Base-by-base conservation (phyloP, 306 rosid species). In the Castanea sativa region DNA sequence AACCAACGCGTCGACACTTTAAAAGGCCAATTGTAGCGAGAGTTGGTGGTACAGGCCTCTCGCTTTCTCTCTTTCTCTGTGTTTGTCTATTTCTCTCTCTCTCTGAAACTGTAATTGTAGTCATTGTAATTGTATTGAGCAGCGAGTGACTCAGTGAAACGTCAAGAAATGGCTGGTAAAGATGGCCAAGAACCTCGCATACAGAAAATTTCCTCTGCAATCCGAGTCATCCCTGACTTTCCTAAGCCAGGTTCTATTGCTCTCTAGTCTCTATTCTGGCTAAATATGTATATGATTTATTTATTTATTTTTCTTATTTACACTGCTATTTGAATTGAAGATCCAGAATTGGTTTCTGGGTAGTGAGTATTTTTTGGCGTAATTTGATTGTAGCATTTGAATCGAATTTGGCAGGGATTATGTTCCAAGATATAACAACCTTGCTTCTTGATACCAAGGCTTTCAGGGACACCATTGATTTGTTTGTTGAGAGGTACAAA, bases 401-500 rank as follows among this genome's bases (percentile, higher is more conserved):
- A 35, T 75, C 69, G 43, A 1, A 45, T 81, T 51, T 74, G 85
- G 61, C 80, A 96, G 99, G 99, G 84, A 96, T 96, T 76, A 56
- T 96, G 94, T 96, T 96, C 80, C 98, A 96, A 63, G 99, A 96
- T 27, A 93, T 96, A 79, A 96, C 98, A 20, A 96, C 99, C 32
- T 84, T 96, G 88, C 98, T 96, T 78, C 90, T 96, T 69, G 98
- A 96, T 83, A 83, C 88, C 1, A 87, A 84, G 89, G 99, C 99
- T 77, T 96, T 96, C 82, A 93, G 79, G 71, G 99, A 96, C 71
- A 89, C 99, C 15, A 90, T 96, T 78, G 99, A 93, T 79, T 79
- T 96, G 92, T 91, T 96, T 75, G 98, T 93, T 70, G 98, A 96
- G 90, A 90, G 99, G 84, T 96, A 96, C 89, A 86, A 82, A 38